Conservation (phyloP, 73 alveolate species). For the Halteria grandinella region DNA sequence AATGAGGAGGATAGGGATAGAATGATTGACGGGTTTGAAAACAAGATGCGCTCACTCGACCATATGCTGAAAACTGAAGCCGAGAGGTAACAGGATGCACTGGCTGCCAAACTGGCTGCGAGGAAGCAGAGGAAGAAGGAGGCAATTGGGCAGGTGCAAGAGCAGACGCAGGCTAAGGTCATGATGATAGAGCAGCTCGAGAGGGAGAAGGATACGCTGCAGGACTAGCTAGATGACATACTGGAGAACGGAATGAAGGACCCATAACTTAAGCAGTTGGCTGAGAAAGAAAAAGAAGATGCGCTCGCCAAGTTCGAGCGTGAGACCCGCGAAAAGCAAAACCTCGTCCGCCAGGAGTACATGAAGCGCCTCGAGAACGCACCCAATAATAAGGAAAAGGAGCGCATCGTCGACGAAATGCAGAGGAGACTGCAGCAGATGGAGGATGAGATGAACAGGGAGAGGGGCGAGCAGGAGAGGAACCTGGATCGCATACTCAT, state of each 20-base stretch:
- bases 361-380: slow-evolving; percentile 8
- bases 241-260: slow-evolving; percentile 31
- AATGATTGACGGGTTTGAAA: slow-evolving; percentile 45
- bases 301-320: slow-evolving; percentile 13
- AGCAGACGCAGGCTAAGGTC: slow-evolving; percentile 1
- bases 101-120: slow-evolving; percentile 38
- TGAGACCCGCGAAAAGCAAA: slow-evolving; percentile 7
- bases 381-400: background rate
- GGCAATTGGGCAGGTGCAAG: slow-evolving; percentile 15
- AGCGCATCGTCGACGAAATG: slow-evolving; percentile 38
- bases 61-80: slow-evolving; percentile 58
- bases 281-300: slow-evolving; percentile 16
- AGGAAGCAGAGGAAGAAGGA: slow-evolving; percentile 45
- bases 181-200: slow-evolving; percentile 20
- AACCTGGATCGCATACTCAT: slow-evolving; percentile 32
- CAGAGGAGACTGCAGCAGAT: slow-evolving; percentile 21
- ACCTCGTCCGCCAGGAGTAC: slow-evolving; percentile 21
- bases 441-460: slow-evolving; percentile 43
- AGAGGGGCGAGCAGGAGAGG: slow-evolving; percentile 52
- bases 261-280: background rate
- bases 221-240: slow-evolving; percentile 31
- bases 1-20: slow-evolving; percentile 45
- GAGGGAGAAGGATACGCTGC: slow-evolving; percentile 37
- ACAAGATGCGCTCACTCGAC: slow-evolving; percentile 27
- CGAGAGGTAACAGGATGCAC: slow-evolving; percentile 40